A percentile compares a stretch with the other conserved stretches of the same genome.
phyloP scores from a whole-genome alignment of 139 green algal genomes.

The Yamagishiella unicocca region DNA sequence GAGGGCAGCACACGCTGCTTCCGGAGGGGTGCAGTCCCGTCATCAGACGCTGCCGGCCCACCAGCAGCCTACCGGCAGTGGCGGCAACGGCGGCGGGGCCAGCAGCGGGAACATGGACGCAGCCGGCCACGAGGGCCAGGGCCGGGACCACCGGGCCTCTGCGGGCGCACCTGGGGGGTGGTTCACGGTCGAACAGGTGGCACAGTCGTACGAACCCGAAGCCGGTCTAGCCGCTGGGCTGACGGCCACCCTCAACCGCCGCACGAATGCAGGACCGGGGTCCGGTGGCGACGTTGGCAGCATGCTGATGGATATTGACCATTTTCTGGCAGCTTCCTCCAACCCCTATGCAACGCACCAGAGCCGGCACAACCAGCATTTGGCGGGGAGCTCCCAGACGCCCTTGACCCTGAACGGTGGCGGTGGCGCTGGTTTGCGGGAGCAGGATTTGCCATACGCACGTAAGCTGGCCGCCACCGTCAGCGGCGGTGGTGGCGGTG shows the following conservation, averaged over 20 bases:
- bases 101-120: conserved; percentile 2
- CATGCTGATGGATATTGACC: conserved; percentile 14
- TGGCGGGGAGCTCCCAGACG: neutral
- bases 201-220: neutral
- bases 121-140: neutral
- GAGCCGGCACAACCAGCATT: neutral
- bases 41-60: neutral
- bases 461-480: neutral
- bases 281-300: neutral
- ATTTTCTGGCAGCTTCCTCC: neutral
- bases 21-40: neutral
- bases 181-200: neutral
- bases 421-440: neutral
- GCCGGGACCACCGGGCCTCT: neutral
- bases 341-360: neutral
- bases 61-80: neutral
- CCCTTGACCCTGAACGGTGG: neutral
- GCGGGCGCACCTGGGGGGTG: neutral
- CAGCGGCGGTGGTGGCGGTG: neutral
- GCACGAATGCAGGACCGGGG: too few species aligned
- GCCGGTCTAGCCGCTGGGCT: neutral
- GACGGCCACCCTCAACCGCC: neutral
- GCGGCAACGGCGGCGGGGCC: neutral
- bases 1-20: too few species aligned
- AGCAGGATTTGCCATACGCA: neutral